Percentiles rank a stretch among this genome's conserved stretches.
Conservation (phyloP, 2,329 filamentous ascomycete species). For the Pseudopithomyces chartarum region DNA sequence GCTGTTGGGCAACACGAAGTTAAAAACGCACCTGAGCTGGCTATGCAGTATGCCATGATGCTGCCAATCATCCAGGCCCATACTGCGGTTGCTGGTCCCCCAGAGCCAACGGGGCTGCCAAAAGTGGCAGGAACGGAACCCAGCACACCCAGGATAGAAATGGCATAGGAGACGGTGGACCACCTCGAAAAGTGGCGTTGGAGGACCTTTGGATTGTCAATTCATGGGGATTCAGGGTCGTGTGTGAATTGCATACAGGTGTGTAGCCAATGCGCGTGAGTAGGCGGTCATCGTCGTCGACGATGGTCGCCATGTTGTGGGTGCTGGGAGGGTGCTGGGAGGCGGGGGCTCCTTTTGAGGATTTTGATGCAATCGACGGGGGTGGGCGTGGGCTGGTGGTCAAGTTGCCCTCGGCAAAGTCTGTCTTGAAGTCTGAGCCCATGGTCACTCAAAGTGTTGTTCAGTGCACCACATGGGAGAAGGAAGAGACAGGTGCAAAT, state of each 20-base stretch:
- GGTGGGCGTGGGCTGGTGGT: slow-evolving; percentile 20
- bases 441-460: slow-evolving; percentile 36
- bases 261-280: slow-evolving; percentile 67
- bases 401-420: slow-evolving; percentile 14
- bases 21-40: slow-evolving; percentile 56
- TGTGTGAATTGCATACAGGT: slow-evolving; percentile 53
- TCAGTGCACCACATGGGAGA: slow-evolving; percentile 26
- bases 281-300: slow-evolving; percentile 64
- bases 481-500: slow-evolving; percentile 25
- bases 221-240: background rate
- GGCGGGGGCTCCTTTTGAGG: slow-evolving; percentile 32
- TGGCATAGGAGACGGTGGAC: slow-evolving; percentile 70
- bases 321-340: slow-evolving; percentile 16
- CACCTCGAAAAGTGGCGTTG: slow-evolving; percentile 68
- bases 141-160: slow-evolving; percentile 67
- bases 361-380: slow-evolving; percentile 22
- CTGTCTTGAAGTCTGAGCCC: slow-evolving; percentile 29
- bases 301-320: slow-evolving; percentile 54
- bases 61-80: slow-evolving; percentile 71
- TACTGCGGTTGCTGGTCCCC: slow-evolving; percentile 66
- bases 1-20: background rate
- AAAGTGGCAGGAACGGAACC: slow-evolving; percentile 70
- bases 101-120: slow-evolving; percentile 61
- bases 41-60: slow-evolving; percentile 67
- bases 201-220: slow-evolving; percentile 56